Base-by-base conservation (phyloP, 768 basidiomycete genomes). In the Hericium rajendrae region DNA sequence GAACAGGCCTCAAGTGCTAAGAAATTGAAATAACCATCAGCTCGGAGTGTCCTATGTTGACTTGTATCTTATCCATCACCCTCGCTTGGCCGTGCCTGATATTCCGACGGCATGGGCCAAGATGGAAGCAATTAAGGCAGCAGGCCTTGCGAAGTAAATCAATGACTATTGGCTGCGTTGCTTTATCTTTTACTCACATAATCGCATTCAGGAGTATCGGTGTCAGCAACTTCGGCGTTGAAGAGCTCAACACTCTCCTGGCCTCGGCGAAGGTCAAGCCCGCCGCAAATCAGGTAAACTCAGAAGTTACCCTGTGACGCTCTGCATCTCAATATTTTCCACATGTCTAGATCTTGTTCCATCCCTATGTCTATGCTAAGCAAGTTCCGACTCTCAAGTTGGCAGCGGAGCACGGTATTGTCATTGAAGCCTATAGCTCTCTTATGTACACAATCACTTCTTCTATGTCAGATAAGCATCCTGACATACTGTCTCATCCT, bases 381-480 rank as follows among this genome's bases (percentile, higher is more conserved):
- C 81, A 83, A 61, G 74, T 72, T 2, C 75, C 80, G 0, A 72
- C 85, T 32, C 70, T 91, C 26, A 80, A 80, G 38, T 88, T 74
- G 63, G 78, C 79, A 48, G 72, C 74, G 15, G 68, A 74, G 61
- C 72, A 89, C 56, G 76, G 75, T 15, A 86, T 91, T 52, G 75
- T 82, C 22, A 80, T 81, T 46, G 88, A 90, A 67, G 87, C 82
- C 0, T 91, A 91, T 70, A 83, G 85, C 55, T 70, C 79, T 18
- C 74, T 92, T 46, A 78, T 74, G 85, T 86, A 57, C 24, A 80
- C 43, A 6, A 18, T 20, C 43, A 6, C 20, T 15, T 18, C 43
- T 20, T n/a, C 41, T 6, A 12, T 46, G n/a, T 6, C 16, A n/a
- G 6, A 9, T 12, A 16, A 18, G 12, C 41, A 1, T 43, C 8